Evolutionary conservation across 2,329 filamentous ascomycete species (phyloP), one percentile per base, ranked within the genome.

Genomic region (Fusarium humuli): DNA sequence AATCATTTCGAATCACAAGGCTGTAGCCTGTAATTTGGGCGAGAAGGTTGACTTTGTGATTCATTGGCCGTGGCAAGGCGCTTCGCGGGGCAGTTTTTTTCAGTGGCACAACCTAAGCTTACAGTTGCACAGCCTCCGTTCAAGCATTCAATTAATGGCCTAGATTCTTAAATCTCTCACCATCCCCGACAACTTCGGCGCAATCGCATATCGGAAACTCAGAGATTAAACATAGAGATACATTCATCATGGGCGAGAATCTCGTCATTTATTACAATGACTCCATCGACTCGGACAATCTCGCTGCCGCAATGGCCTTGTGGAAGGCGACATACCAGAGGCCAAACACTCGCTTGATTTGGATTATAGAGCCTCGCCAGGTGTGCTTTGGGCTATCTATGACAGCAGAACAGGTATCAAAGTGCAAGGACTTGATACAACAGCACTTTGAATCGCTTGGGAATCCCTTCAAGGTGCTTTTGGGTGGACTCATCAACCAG

Each of bases 191-290:
- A 44, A 49, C 48, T 67, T 37, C 61, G 25, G 32, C 61, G 34
- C 61, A 42, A 47, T 67, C 47, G 37, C 55, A 30, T 23, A 59
- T 61, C 42, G 22, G 20, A 18, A 32, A 50, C 7, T 10, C 14
- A 34, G 27, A 32, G 13, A 27, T 23, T 27, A 37, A 29, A 20
- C 20, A 47, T n/a, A 57, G 50, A 41, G 11, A 61, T 5, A 32
- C 9, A 42, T 29, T 50, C 45, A 47, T 42, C 32, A 73, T 73
- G 70, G 64, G 58, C 34, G 61, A 70, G 56, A 54, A 64, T 32
- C 56, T 75, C 47, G 49, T 75, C 45, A 72, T 75, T 45, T 75
- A 69, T 57, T 75, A 73, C 41, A 75, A 75, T 72, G 73, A 75
- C 63, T 71, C 64, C 12, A 75, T 75, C 58, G 73, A 75, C 56